Base-by-base conservation (phyloP, 2,329 filamentous ascomycete genomes). In the Sporothrix euskadiensis region DNA sequence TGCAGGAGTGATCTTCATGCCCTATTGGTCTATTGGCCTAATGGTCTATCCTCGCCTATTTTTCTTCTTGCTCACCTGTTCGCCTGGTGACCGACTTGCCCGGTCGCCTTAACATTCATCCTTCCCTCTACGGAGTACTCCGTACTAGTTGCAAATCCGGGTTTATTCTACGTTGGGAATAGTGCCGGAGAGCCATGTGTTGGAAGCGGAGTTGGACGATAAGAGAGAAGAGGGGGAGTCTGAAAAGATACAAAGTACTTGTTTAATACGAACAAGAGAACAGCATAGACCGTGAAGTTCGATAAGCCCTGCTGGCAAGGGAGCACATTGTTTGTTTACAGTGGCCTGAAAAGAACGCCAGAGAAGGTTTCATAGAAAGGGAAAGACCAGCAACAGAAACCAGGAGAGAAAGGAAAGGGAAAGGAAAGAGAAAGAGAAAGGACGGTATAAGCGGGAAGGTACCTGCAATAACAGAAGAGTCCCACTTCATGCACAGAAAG, bases 111-210 rank as follows among this genome's bases (percentile, higher is more conserved):
- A 22, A 19, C 35, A 12, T 16, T 66, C 30, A 16, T 26, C 59
- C 9, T 56, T 26, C 22, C 41, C 57, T 22, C 52, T 30, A 26
- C 9, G 26, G 26, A 26, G 26, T 26, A 26, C 26, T 26, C 26
- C 26, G 26, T 26, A 26, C 22, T 30, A 22, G 47, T 47, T 66
- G 61, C 26, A 69, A 69, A 39, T 19, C 66, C 49, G 66, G 66
- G 49, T 69, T 56, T 69, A 69, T 16, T 22, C 66, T 14, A 0
- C 14, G 49, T 56, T 26, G 49, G 47, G 66, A 16, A 41, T 69
- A 54, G 47, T 56, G 47, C n/a, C 30, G 49, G 4, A 1, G 12
- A 8, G 32, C 66, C 47, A 56, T 52, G 47, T 54, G 47, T 56
- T 69, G 49, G 66, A 41, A 26, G 8, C 5, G 30, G 30, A 26